A percentile compares a stretch with the other conserved stretches of the same genome.
Evolutionary conservation across 306 rosid genomes (phyloP).

Genomic region (Myrica gale): DNA sequence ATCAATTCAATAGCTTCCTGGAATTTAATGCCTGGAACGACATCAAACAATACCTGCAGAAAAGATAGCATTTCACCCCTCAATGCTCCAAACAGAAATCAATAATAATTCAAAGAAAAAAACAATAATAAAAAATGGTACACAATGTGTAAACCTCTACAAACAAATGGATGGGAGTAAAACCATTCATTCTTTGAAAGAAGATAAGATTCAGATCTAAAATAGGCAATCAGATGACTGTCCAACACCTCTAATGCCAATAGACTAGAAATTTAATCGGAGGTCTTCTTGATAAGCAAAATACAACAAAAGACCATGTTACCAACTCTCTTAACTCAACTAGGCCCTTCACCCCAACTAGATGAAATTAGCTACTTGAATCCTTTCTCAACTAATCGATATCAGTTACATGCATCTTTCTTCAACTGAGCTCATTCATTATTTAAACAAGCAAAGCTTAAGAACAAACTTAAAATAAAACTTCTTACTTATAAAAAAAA

Average conservation of each 20-base stretch:
- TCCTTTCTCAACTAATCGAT: not conserved
- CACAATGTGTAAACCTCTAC: not conserved
- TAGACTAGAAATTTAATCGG: no score
- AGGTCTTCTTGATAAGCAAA: not conserved
- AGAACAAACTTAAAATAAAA: not conserved
- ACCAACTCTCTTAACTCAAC: not conserved
- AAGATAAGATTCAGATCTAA: not conserved
- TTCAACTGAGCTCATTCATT: not conserved
- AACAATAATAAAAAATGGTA: not conserved
- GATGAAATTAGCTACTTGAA: not conserved
- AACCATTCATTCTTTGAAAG: not conserved
- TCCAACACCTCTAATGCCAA: not conserved
- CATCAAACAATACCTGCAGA: conserved; percentile 93
- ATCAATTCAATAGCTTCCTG: conserved; percentile 87
- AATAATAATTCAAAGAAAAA: not conserved
- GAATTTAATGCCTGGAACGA: conserved; percentile 89
- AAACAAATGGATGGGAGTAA: not conserved
- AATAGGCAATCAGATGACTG: not conserved
- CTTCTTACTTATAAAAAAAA: no score
- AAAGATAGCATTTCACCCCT: conserved; percentile 35
- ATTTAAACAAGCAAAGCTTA: not conserved
- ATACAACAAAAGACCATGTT: no score
- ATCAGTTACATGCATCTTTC: not conserved
- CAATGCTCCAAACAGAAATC: not conserved
- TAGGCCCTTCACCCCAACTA: not conserved